phyloP scores from a whole-genome alignment of 805 yeast species.

The Saturnispora silvae region DNA sequence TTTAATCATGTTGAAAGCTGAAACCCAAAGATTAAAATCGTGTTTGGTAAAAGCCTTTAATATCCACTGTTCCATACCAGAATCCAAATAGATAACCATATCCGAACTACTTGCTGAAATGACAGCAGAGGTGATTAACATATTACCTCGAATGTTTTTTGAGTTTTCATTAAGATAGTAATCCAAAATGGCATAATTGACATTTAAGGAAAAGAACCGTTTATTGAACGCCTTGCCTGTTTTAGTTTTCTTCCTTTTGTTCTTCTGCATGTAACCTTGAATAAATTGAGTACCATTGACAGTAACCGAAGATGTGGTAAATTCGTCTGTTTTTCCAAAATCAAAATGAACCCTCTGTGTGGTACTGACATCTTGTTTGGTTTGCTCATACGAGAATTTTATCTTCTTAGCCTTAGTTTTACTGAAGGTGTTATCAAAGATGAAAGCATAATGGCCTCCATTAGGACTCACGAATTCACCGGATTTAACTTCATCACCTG shows the following conservation, averaged over 20 bases:
- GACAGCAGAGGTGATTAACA: conserved; percentile 77
- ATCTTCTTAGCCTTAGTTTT: conserved; percentile 77
- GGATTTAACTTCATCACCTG: conserved; percentile 49
- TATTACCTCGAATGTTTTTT: conserved; percentile 75
- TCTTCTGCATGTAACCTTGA: conserved; percentile 69
- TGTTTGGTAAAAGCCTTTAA: conserved; percentile 54
- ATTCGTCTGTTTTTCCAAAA: conserved; percentile 13
- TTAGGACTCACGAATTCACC: conserved; percentile 49
- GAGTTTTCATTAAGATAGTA: conserved; percentile 67
- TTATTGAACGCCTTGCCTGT: conserved; percentile 78
- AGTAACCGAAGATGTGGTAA: conserved; percentile 23
- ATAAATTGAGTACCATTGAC: conserved; percentile 60
- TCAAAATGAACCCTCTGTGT: conserved; percentile 20
- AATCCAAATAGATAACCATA: conserved; percentile 69
- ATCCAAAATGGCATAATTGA: conserved; percentile 70
- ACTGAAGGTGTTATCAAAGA: conserved; percentile 86
- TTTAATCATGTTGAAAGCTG: conserved; percentile 55
- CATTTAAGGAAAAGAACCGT: conserved; percentile 75
- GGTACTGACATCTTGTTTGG: background rate
- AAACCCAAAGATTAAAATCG: conserved; percentile 76
- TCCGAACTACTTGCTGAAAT: conserved; percentile 65
- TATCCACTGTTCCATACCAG: conserved; percentile 93
- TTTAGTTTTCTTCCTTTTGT: conserved; percentile 67
- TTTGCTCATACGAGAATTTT: conserved; percentile 38
- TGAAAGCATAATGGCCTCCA: conserved; percentile 74